Conservation (phyloP, 2,329 filamentous ascomycete species). For the Helminthosporium solani region DNA sequence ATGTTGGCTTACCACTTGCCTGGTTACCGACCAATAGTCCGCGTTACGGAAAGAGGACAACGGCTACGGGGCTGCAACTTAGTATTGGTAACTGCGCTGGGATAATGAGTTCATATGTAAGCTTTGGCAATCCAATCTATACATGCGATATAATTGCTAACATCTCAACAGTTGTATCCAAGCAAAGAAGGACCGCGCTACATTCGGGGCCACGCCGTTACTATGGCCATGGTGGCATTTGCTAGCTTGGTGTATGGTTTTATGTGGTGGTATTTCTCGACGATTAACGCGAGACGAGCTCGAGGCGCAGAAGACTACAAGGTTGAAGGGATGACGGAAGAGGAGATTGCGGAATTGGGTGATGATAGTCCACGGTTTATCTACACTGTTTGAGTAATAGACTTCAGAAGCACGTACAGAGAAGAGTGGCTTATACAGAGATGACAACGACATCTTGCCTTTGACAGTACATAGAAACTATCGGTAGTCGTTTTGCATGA, state of each 20-base stretch:
- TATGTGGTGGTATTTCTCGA: constrained; percentile 42
- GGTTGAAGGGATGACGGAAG: constrained; percentile 44
- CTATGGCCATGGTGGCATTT: constrained; percentile 52
- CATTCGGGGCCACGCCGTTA: constrained; percentile 54
- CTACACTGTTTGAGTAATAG: constrained; percentile 41
- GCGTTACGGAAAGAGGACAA: constrained; percentile 73
- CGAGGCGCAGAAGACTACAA: constrained; percentile 45
- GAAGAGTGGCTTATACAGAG: no score
- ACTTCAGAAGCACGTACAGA: no score
- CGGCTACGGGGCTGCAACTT: constrained; percentile 69
- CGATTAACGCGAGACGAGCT: constrained; percentile 41
- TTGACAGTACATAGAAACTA: no score
- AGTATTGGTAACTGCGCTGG: constrained; percentile 70
- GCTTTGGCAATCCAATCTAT: constrained; percentile 18
- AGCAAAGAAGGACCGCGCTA: constrained; percentile 49
- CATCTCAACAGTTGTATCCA: constrained; percentile 45
- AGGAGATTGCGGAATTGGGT: constrained; percentile 48
- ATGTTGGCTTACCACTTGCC: constrained; percentile 56
- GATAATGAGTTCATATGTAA: constrained; percentile 71
- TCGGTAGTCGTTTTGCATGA: no score
- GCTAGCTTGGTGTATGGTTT: constrained; percentile 40
- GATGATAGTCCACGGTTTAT: constrained; percentile 49
- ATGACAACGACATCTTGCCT: no score
- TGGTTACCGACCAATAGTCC: constrained; percentile 69
- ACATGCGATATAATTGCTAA: not conserved